A percentile compares a stretch with the other conserved stretches of the same genome.
Conservation (phyloP, 345 rosid species). For the Crucihimalaya himalaica region DNA sequence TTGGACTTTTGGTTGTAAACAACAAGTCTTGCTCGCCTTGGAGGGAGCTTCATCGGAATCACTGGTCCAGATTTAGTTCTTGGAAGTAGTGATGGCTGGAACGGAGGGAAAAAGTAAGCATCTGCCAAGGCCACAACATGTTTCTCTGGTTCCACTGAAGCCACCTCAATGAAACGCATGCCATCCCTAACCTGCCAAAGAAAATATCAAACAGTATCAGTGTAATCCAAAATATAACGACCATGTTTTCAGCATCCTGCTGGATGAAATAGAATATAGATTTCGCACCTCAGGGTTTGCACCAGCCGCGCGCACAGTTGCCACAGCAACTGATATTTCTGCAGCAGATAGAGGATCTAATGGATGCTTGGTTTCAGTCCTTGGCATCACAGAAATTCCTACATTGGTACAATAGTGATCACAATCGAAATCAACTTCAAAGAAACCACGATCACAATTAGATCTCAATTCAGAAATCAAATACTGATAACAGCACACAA, state of each 20-base stretch:
- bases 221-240: not conserved
- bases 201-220: slow-evolving; percentile 26
- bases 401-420: slow-evolving; percentile 28
- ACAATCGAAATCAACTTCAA: slow-evolving; percentile 16
- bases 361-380: slow-evolving; percentile 83
- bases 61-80: slow-evolving; percentile 80
- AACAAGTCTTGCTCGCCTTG: slow-evolving; percentile 79
- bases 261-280: not conserved
- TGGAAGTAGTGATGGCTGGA: slow-evolving; percentile 88
- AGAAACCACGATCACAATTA: not conserved
- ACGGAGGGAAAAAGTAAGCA: slow-evolving; percentile 94
- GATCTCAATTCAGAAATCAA: slow-evolving; percentile 6
- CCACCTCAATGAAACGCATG: slow-evolving; percentile 90
- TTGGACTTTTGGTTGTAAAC: slow-evolving; percentile 84
- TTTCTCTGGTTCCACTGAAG: slow-evolving; percentile 80
- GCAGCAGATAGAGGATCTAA: slow-evolving; percentile 88
- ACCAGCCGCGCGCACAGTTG: slow-evolving; percentile 92
- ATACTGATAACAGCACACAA: not conserved
- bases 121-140: slow-evolving; percentile 84
- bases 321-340: slow-evolving; percentile 87
- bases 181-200: slow-evolving; percentile 76
- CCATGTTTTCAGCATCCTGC: not conserved
- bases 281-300: slow-evolving; percentile 79
- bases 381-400: slow-evolving; percentile 66
- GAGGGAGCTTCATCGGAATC: slow-evolving; percentile 85